Conservation (phyloP, 176 grass and related monocot species). For the Canna indica region DNA sequence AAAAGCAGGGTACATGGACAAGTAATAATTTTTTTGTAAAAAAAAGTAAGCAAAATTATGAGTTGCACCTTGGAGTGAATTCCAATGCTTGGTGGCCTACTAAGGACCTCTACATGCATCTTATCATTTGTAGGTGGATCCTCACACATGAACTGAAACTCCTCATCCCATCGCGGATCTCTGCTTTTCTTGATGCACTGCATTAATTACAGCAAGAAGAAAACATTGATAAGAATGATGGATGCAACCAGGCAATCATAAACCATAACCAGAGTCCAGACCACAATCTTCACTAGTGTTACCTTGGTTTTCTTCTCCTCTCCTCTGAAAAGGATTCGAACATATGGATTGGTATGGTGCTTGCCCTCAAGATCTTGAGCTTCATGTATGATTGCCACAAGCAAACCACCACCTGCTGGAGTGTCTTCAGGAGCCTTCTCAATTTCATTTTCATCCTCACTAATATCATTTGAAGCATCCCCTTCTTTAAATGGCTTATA, state of each 20-base stretch:
- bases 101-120: conserved; percentile 11
- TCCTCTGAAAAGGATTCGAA: conserved; percentile 52
- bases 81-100: conserved; percentile 11
- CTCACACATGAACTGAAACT: conserved; percentile 12
- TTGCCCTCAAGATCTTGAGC: conserved; percentile 82
- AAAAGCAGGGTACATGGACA: no score
- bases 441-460: conserved; percentile 41
- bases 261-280: background rate
- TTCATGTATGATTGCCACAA: conserved; percentile 62
- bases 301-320: conserved; percentile 83
- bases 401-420: conserved; percentile 63
- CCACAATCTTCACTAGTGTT: background rate
- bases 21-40: no score
- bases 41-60: background rate
- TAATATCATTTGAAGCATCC: conserved; percentile 38
- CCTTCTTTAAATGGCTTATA: conserved; percentile 67
- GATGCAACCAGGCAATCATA: background rate
- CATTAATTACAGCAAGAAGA: background rate
- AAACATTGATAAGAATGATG: background rate
- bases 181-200: conserved; percentile 5
- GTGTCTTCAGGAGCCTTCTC: conserved; percentile 71
- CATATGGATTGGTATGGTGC: conserved; percentile 79
- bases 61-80: background rate
- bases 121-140: conserved; percentile 12
- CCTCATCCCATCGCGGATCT: conserved; percentile 4